These are phyloP conservation scores for maize (Zea mays) DNA, from an alignment of 176 grass and related monocot genomes.

Conservation along the genomic window Zm-B73-REFERENCE-NAM-5.0 NC_050103.1:174807501-174808000, in stretches of 20 bases:
- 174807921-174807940: no score
- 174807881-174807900: conserved; percentile 67
- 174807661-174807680: no score
- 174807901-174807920: not conserved
- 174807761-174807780: conserved; percentile 82
- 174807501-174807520: conserved; percentile 80
- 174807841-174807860: conserved; percentile 93
- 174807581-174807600: no score
- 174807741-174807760: conserved; percentile 77
- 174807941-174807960: no score
- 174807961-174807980: no score
- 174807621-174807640: no score
- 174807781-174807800: conserved; percentile 79
- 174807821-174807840: conserved; percentile 79
- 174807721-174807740: conserved; percentile 75
- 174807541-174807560: conserved; percentile 97
- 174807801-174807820: conserved; percentile 84
- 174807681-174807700: no score
- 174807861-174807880: conserved; percentile 96
- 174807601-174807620: no score
- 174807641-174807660: not conserved
- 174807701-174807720: conserved; percentile 64
- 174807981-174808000: conserved; percentile 92
- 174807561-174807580: no score
- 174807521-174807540: conserved; percentile 91